Evolutionary conservation across 2,329 filamentous ascomycete genomes (phyloP).

Genomic region (Fusarium algeriense): DNA sequence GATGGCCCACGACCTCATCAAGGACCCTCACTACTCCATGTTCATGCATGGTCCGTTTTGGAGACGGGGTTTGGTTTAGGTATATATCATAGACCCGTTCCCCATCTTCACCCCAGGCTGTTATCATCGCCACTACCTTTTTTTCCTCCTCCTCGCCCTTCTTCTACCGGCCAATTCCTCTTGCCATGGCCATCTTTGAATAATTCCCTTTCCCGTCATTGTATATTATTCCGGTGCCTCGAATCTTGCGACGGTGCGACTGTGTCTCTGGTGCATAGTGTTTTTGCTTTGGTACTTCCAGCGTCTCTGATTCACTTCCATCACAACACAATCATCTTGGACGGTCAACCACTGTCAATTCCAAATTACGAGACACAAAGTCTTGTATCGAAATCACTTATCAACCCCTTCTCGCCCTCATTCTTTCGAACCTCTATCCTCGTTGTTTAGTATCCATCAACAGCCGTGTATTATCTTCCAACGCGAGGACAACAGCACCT

Average conservation of each 20-base stretch:
- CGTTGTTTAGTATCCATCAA: slow-evolving; percentile 18
- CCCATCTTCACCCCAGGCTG: slow-evolving; percentile 49
- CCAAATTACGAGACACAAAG: slow-evolving; percentile 32
- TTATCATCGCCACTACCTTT: slow-evolving; percentile 47
- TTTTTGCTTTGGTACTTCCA: slow-evolving; percentile 45
- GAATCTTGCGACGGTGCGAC: slow-evolving; percentile 38
- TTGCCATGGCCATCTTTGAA: slow-evolving; percentile 47
- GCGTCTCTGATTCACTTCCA: slow-evolving; percentile 46
- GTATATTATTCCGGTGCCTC: slow-evolving; percentile 45
- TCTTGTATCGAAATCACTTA: slow-evolving; percentile 26
- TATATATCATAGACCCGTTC: slow-evolving; percentile 63
- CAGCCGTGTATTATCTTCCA: slow-evolving; percentile 28
- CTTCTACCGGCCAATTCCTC: slow-evolving; percentile 42
- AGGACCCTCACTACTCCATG: slow-evolving; percentile 55
- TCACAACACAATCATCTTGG: slow-evolving; percentile 30
- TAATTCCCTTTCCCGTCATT: slow-evolving; percentile 45
- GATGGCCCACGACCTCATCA: slow-evolving; percentile 43
- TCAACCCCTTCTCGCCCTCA: slow-evolving; percentile 29
- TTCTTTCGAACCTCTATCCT: slow-evolving; percentile 20
- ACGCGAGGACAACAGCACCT: slow-evolving; percentile 40
- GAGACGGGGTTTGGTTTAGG: slow-evolving; percentile 44
- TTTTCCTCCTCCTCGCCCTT: slow-evolving; percentile 44
- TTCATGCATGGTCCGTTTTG: slow-evolving; percentile 53
- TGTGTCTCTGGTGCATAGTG: slow-evolving; percentile 47
- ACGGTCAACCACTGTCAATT: slow-evolving; percentile 43